Evolutionary conservation across 2,329 filamentous ascomycete genomes (phyloP).

Genomic region (Pyrenochaeta sp.): DNA sequence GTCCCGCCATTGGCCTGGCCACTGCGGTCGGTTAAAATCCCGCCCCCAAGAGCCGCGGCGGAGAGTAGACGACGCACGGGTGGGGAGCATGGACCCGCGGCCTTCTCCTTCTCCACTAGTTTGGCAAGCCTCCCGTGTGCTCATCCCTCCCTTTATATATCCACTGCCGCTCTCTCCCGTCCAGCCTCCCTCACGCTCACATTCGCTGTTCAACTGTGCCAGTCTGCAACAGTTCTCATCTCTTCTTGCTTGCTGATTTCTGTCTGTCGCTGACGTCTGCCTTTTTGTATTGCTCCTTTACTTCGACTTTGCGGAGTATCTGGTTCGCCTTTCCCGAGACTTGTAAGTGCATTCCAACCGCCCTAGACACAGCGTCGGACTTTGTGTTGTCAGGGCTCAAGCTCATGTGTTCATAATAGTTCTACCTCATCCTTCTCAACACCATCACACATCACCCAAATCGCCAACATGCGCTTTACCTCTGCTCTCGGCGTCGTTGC

Average conservation of each 20-base stretch:
- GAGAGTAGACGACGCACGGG: no score
- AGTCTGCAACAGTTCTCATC: constrained; percentile 15
- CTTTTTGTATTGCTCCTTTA: constrained; percentile 22
- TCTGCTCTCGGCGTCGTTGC: constrained; percentile 61
- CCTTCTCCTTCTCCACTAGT: constrained; percentile 26
- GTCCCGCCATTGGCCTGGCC: constrained; percentile 5
- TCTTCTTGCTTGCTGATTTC: constrained; percentile 7
- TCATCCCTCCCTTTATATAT: constrained; percentile 40
- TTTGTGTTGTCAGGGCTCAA: background rate
- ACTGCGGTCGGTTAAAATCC: constrained; percentile 4
- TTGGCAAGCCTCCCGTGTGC: constrained; percentile 21
- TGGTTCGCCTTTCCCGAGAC: constrained; percentile 4
- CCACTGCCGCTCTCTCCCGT: constrained; percentile 11
- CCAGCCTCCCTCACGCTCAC: constrained; percentile 30
- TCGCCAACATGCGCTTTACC: constrained; percentile 54
- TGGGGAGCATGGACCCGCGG: constrained; percentile 19
- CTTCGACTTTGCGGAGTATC: no score
- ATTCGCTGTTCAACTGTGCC: constrained; percentile 36
- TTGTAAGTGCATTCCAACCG: constrained; percentile 19
- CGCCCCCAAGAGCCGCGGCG: constrained; percentile 2
- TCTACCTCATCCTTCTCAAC: constrained; percentile 7
- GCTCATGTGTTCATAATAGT: constrained; percentile 8
- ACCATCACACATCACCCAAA: constrained; percentile 9
- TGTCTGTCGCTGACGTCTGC: constrained; percentile 33
- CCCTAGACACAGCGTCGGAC: background rate